Base-by-base conservation (phyloP, 177 flowering plant species). In the Vitis hybrid region DNA sequence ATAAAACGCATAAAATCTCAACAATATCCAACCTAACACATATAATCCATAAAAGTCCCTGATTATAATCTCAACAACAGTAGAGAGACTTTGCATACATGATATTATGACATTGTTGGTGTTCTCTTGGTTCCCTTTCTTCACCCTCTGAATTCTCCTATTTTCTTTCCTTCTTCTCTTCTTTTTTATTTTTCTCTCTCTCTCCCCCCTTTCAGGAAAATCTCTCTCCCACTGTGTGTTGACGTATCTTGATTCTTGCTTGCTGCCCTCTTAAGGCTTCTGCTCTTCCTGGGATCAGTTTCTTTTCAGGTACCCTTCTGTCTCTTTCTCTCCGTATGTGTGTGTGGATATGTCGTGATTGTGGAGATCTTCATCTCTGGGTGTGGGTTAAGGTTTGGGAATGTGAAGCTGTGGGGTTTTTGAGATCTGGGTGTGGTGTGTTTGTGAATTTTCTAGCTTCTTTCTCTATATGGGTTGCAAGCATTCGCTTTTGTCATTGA, bases 1-100 rank as follows among this genome's bases (percentile, higher is more conserved):
- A 61, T 76, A 12, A 58, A 59, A 51, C 66, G 47, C 68, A 62
- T 64, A 22, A 47, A 69, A 50, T 66, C 77, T 68, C 76, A 79
- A 76, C 81, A 49, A 71, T 62, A 64, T 75, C 50, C 68, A 56
- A 79, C 81, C 78, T 75, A 79, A 72, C 81, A 11, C 62, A 24
- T 47, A 8, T 24, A n/a, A 18, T 58, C 19, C 61, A 58, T 8
- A 55, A 5, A 14, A 14, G 58, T 55, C 15, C 17, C 17, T 10
- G 11, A 58, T 5, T 60, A 14, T 60, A 11, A 60, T 22, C 31
- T 15, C 31, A 11, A 55, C 58, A 14, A 17, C 17, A 55, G 15
- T 6, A 55, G n/a, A 14, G 58, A 55, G 17, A n/a, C 31, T 28
- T 28, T 28, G 0, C 9, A 38, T 38, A 38, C 8, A 38, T 55